Evolutionary conservation across 2,329 filamentous ascomycete genomes (phyloP).

Genomic region (Aspergillus piperis): DNA sequence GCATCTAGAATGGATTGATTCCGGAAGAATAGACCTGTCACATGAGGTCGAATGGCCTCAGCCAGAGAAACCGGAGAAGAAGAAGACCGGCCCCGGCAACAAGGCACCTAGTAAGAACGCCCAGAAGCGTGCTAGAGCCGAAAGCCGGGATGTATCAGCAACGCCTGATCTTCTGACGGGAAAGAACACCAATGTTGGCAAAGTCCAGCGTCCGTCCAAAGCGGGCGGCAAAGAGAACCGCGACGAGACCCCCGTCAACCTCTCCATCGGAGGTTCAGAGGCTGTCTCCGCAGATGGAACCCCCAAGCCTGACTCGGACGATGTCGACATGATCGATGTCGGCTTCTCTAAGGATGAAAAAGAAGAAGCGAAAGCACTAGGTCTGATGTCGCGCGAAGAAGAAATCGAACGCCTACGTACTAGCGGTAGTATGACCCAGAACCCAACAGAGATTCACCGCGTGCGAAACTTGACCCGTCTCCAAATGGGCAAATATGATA

Average conservation of each 20-base stretch:
- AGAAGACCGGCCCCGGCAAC: conserved; percentile 63
- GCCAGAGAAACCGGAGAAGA: conserved; percentile 85
- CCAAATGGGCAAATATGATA: conserved; percentile 87
- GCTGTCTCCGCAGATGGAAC: conserved; percentile 42
- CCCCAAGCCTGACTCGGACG: conserved; percentile 41
- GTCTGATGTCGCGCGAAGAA: conserved; percentile 67
- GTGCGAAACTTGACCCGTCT: conserved; percentile 93
- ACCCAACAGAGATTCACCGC: conserved; percentile 92
- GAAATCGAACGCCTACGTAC: conserved; percentile 96
- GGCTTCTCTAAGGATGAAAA: conserved; percentile 34
- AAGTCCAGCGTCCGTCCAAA: conserved; percentile 53
- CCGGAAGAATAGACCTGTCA: conserved; percentile 77
- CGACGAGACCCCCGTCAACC: conserved; percentile 39
- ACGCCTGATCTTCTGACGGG: conserved; percentile 56
- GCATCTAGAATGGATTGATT: conserved; percentile 80
- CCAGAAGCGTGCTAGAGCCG: conserved; percentile 54
- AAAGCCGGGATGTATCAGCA: conserved; percentile 57
- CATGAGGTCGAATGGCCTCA: conserved; percentile 96
- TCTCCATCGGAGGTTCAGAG: conserved; percentile 37
- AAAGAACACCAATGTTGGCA: conserved; percentile 51
- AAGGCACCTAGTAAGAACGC: conserved; percentile 61
- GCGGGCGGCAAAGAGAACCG: conserved; percentile 64
- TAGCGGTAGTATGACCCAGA: conserved; percentile 97
- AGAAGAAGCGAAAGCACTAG: conserved; percentile 40
- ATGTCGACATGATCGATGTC: conserved; percentile 48